These are phyloP conservation scores for Salix purpurea DNA, from an alignment of 345 rosid species.

Conservation along the genomic window DNA sequence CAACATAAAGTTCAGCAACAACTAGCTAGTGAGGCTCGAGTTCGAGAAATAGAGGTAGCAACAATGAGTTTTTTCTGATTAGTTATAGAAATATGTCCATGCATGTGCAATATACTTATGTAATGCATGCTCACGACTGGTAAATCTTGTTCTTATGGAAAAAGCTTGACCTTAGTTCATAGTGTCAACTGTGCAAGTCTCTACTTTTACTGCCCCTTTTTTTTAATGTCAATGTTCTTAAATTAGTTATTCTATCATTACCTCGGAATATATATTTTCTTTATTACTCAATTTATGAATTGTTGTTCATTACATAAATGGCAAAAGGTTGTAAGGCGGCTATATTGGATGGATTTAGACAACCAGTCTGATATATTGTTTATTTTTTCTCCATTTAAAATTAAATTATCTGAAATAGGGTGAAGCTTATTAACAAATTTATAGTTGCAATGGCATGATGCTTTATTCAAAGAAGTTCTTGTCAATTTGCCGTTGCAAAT, in stretches of 20 bases:
- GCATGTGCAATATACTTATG: not conserved
- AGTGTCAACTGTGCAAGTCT: not conserved
- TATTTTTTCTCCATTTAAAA: not conserved
- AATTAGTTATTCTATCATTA: not conserved
- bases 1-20: slow-evolving; percentile 77
- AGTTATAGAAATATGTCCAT: not conserved
- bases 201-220: not conserved
- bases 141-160: not conserved
- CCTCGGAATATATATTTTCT: not conserved
- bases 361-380: not conserved
- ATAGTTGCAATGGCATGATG: not conserved
- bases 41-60: slow-evolving; percentile 85
- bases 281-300: not conserved
- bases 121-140: not conserved
- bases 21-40: slow-evolving; percentile 67
- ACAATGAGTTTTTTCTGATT: not conserved
- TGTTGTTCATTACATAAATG: not conserved
- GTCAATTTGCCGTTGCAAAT: too few species aligned
- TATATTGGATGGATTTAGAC: not conserved
- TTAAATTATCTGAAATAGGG: not conserved
- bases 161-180: not conserved
- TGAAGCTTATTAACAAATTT: not conserved
- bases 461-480: too few species aligned
- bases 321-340: not conserved
- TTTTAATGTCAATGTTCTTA: not conserved